Percentiles rank a stretch among this genome's conserved stretches.
phyloP scores from a whole-genome alignment of 768 basidiomycete genomes.

The Leccinellum albellum region DNA sequence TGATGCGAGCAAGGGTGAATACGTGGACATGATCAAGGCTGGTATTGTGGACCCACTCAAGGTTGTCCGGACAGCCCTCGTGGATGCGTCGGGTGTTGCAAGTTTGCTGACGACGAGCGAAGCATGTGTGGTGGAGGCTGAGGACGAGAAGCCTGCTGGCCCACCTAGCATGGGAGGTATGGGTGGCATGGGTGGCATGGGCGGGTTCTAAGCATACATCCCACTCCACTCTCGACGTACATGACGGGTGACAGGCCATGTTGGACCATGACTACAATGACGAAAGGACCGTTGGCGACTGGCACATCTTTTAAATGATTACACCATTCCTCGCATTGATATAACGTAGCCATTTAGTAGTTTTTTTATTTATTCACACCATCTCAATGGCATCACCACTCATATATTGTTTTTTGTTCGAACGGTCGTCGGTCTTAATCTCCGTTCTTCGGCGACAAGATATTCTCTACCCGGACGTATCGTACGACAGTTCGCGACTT shows the following conservation, averaged over 20 bases:
- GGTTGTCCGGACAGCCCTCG: slow-evolving; percentile 89
- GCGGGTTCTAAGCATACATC: slow-evolving; percentile 37
- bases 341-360: slow-evolving; percentile 15
- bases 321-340: slow-evolving; percentile 12
- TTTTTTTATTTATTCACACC: not conserved
- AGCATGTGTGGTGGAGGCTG: slow-evolving; percentile 86
- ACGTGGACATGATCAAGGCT: slow-evolving; percentile 88
- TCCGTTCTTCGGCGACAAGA: not conserved
- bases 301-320: slow-evolving; percentile 7
- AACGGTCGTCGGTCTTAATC: not conserved
- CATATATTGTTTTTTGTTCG: not conserved
- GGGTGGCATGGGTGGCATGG: slow-evolving; percentile 58
- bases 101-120: slow-evolving; percentile 91
- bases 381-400: slow-evolving; percentile 26
- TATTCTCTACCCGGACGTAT: not conserved
- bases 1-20: slow-evolving; percentile 89
- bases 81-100: slow-evolving; percentile 93
- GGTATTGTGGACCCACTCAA: slow-evolving; percentile 96
- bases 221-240: not conserved
- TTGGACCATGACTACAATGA: not conserved
- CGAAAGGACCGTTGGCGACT: slow-evolving; percentile 1
- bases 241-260: not conserved
- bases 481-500: not conserved
- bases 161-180: slow-evolving; percentile 59
- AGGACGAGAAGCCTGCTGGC: slow-evolving; percentile 65